Conservation (phyloP, 805 yeast genomes). For the Lachancea thermotolerans region DNA sequence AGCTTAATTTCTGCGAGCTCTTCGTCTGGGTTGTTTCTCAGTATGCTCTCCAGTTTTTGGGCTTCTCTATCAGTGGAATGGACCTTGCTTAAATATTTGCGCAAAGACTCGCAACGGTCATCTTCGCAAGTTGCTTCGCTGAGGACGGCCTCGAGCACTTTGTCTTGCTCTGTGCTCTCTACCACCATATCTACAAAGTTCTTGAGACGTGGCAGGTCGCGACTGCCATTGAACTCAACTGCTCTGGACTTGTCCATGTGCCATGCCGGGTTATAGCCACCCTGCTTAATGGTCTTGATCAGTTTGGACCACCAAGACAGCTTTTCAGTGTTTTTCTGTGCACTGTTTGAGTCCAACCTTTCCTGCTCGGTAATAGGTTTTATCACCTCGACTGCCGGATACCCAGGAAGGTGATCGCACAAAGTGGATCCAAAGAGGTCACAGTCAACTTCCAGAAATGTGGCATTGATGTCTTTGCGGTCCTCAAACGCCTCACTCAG, state of each 20-base stretch:
- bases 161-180: constrained; percentile 10
- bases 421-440: constrained; percentile 28
- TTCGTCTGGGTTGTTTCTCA: constrained; percentile 10
- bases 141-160: constrained; percentile 15
- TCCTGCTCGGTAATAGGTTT: constrained; percentile 28
- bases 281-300: not conserved
- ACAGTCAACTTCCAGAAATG: constrained; percentile 30
- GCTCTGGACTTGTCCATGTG: constrained; percentile 34
- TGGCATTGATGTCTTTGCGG: constrained; percentile 11
- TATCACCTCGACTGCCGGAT: constrained; percentile 58
- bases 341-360: not conserved
- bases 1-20: not conserved
- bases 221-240: constrained; percentile 48
- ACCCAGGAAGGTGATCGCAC: constrained; percentile 40
- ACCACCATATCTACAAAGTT: constrained; percentile 40
- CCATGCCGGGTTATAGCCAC: constrained; percentile 16
- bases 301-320: constrained; percentile 6
- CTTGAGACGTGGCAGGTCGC: constrained; percentile 42
- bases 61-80: constrained; percentile 28
- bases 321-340: not conserved
- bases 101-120: constrained; percentile 11
- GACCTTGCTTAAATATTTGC: constrained; percentile 26
- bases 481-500: constrained; percentile 35
- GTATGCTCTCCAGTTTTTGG: constrained; percentile 23
- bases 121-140: constrained; percentile 40